A percentile compares a stretch with the other conserved stretches of the same genome.
Conservation (phyloP, 1,284 basidiomycete genomes). For the Tilletia caries region DNA sequence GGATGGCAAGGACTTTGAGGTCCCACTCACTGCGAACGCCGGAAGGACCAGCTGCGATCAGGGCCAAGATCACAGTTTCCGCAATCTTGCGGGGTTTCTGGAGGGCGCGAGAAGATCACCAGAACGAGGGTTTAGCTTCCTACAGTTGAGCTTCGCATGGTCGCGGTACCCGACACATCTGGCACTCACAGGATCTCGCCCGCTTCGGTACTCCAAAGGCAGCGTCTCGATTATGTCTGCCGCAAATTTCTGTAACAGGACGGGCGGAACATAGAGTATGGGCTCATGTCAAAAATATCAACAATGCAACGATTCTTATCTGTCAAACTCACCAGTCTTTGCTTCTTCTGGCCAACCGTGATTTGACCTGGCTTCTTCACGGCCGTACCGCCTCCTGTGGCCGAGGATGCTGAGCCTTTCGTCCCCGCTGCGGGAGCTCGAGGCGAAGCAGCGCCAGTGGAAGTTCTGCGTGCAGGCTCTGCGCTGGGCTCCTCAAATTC, state of each 20-base stretch:
- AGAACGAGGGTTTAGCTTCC: neutral
- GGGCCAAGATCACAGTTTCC: conserved; percentile 42
- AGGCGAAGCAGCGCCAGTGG: neutral
- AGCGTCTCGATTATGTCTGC: conserved; percentile 68
- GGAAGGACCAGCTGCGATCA: conserved; percentile 35
- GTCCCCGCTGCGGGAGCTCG: conserved; percentile 15
- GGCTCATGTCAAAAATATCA: neutral
- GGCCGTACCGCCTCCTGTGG: conserved; percentile 15
- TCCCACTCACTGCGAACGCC: conserved; percentile 43
- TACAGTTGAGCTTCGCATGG: too few relatives aligned
- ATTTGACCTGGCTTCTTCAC: conserved; percentile 58
- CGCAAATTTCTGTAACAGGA: conserved; percentile 31
- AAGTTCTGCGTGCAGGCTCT: too few relatives aligned
- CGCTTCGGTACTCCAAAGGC: conserved; percentile 84
- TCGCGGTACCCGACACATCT: neutral
- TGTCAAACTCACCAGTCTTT: conserved; percentile 62
- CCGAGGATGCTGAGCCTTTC: conserved; percentile 19
- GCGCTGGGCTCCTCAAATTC: too few relatives aligned
- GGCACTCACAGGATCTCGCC: conserved; percentile 67
- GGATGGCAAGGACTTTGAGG: conserved; percentile 11
- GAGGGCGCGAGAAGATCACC: neutral
- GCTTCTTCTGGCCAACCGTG: conserved; percentile 73
- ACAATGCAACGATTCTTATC: neutral
- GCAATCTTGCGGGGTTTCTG: conserved; percentile 40
- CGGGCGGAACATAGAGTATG: neutral